phyloP scores from a whole-genome alignment of 2,329 filamentous ascomycete species.

The Chaetothyriales sp. region DNA sequence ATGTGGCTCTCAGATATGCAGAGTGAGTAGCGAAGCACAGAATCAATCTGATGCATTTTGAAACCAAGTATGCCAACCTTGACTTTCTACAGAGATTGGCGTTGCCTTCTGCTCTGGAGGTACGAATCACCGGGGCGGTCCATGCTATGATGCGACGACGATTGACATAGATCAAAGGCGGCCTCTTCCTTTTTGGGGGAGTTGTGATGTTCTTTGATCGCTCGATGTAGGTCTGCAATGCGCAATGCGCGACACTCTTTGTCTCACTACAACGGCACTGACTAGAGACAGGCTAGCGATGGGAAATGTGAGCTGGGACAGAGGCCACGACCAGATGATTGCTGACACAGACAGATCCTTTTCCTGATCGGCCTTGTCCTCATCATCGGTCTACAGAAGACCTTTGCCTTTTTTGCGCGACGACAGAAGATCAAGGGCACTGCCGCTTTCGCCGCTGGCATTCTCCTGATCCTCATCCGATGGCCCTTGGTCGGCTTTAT shows the following conservation, averaged over 20 bases:
- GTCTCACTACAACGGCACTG: neutral
- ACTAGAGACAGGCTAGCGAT: slow-evolving; percentile 61
- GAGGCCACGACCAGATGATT: slow-evolving; percentile 6
- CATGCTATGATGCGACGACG: neutral
- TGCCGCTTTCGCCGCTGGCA: slow-evolving; percentile 69
- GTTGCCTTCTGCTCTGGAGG: slow-evolving; percentile 96
- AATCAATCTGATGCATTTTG: neutral
- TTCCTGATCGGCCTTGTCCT: slow-evolving; percentile 94
- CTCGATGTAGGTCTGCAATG: slow-evolving; percentile 62
- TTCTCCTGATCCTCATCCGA: slow-evolving; percentile 70
- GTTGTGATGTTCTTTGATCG: slow-evolving; percentile 97
- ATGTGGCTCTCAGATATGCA: slow-evolving; percentile 96
- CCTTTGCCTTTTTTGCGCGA: slow-evolving; percentile 83
- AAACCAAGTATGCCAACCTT: slow-evolving; percentile 15
- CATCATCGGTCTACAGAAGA: slow-evolving; percentile 87
- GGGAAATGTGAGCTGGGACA: slow-evolving; percentile 58
- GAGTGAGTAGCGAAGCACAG: slow-evolving; percentile 47
- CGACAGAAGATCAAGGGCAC: slow-evolving; percentile 87
- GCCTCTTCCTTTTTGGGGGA: slow-evolving; percentile 86
- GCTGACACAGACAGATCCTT: slow-evolving; percentile 54
- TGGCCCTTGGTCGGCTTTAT: slow-evolving; percentile 88
- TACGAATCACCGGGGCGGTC: slow-evolving; percentile 38
- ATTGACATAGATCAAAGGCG: slow-evolving; percentile 42
- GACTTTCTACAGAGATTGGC: slow-evolving; percentile 60
- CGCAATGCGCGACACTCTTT: neutral